These are phyloP conservation scores for Rutidosis leptorrhynchoides DNA, from an alignment of 129 eudicot genomes.

Conservation along the genomic window DNA sequence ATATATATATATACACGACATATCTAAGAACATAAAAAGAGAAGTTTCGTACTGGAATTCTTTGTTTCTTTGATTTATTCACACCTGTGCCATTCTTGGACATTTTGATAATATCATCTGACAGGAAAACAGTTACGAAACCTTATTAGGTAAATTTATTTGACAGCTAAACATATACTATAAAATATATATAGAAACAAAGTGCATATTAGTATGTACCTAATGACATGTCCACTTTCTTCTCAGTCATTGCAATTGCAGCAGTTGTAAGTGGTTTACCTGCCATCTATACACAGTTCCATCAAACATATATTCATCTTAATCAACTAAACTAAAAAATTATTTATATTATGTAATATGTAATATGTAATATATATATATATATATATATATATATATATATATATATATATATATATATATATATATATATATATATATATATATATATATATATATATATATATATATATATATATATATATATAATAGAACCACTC, in stretches of 20 bases:
- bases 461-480: too few relatives aligned
- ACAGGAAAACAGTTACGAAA: background rate
- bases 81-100: slow-evolving; percentile 49
- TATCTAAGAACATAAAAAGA: background rate
- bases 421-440: too few relatives aligned
- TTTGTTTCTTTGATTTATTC: slow-evolving; percentile 56
- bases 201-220: slow-evolving; percentile 35
- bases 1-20: too few relatives aligned
- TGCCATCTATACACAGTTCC: slow-evolving; percentile 62
- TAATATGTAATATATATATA: too few relatives aligned
- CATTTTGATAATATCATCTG: slow-evolving; percentile 95
- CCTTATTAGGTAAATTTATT: slow-evolving; percentile 1
- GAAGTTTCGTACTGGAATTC: slow-evolving; percentile 56
- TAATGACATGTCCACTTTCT: slow-evolving; percentile 93
- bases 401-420: too few relatives aligned
- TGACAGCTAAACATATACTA: background rate
- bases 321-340: slow-evolving; percentile 1
- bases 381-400: too few relatives aligned
- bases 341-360: too few relatives aligned
- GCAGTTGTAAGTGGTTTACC: slow-evolving; percentile 73
- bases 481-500: too few relatives aligned
- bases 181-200: background rate
- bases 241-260: slow-evolving; percentile 93
- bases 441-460: too few relatives aligned
- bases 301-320: background rate